Evolutionary conservation across 78 protist genomes (phyloP).

Genomic region (Dictyostelium brefeldianum): DNA sequence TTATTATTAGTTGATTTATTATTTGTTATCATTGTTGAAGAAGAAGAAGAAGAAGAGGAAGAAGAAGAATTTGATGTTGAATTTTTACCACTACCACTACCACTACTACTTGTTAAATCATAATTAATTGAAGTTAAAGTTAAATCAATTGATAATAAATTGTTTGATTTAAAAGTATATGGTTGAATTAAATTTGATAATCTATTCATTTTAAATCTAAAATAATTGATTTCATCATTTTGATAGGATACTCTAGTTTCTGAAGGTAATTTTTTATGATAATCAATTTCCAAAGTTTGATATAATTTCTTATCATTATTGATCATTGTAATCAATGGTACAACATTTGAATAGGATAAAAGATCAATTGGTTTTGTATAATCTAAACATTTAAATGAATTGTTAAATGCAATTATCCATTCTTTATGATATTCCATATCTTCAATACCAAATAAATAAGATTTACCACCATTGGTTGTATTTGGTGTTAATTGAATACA

Average conservation of each 20-base stretch:
- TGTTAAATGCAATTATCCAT: constrained; percentile 28
- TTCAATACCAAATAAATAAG: constrained; percentile 29
- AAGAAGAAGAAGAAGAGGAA: too few species aligned
- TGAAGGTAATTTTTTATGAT: constrained; percentile 48
- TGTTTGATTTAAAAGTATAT: constrained; percentile 16
- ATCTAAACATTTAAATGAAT: neutral
- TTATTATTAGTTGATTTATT: neutral
- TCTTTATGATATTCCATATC: constrained; percentile 14
- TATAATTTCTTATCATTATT: neutral
- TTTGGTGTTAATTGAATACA: constrained; percentile 33
- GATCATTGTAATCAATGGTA: neutral
- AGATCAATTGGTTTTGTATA: neutral
- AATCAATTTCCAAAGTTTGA: constrained; percentile 29
- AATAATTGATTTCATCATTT: constrained; percentile 37
- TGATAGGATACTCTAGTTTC: constrained; percentile 22
- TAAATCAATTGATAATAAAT: neutral
- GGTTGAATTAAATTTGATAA: neutral
- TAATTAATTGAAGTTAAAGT: neutral
- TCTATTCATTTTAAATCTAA: constrained; percentile 55
- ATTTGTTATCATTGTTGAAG: neutral
- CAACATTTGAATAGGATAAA: neutral
- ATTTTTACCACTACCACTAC: too few species aligned
- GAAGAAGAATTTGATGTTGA: too few species aligned
- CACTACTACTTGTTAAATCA: neutral
- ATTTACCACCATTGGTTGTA: neutral